Conservation (phyloP, 1,284 basidiomycete species). For the Prillingera fragicola region DNA sequence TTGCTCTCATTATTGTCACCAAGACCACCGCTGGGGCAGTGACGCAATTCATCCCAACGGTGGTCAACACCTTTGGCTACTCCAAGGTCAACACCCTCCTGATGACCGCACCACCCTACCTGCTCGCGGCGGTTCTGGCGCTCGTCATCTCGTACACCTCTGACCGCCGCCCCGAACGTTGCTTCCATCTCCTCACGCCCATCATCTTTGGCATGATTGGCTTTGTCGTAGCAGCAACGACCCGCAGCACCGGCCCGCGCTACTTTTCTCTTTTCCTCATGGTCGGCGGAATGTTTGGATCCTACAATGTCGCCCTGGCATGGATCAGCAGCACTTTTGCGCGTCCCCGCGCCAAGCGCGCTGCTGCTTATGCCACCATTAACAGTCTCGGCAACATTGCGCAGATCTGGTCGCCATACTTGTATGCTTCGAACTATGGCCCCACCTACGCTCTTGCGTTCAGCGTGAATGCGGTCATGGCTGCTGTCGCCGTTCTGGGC, state of each 20-base stretch:
- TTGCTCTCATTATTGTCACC: constrained; percentile 21
- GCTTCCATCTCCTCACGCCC: constrained; percentile 41
- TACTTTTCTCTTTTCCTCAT: constrained; percentile 40
- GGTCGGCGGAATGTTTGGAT: constrained; percentile 27
- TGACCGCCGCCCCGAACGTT: constrained; percentile 26
- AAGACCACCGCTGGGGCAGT: constrained; percentile 27
- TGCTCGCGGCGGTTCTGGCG: constrained; percentile 26
- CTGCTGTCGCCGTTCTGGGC: constrained; percentile 20
- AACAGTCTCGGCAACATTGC: constrained; percentile 28
- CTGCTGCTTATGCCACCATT: constrained; percentile 27
- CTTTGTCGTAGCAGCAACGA: constrained; percentile 30
- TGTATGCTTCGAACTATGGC: constrained; percentile 25
- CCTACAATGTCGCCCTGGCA: constrained; percentile 31
- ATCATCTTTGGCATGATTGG: constrained; percentile 34
- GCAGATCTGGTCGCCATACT: constrained; percentile 38
- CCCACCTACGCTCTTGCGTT: constrained; percentile 33
- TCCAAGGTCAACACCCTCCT: constrained; percentile 30
- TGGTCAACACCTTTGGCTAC: constrained; percentile 29
- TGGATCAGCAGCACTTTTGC: constrained; percentile 37
- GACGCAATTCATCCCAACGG: constrained; percentile 30
- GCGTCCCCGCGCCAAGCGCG: constrained; percentile 28
- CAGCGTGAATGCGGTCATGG: constrained; percentile 27
- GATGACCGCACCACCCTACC: constrained; percentile 37
- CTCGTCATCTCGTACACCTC: constrained; percentile 25
- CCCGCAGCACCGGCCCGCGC: constrained; percentile 25